A percentile compares a stretch with the other conserved stretches of the same genome.
phyloP scores from a whole-genome alignment of 768 basidiomycete genomes.

The Leccinum pellstonianum region DNA sequence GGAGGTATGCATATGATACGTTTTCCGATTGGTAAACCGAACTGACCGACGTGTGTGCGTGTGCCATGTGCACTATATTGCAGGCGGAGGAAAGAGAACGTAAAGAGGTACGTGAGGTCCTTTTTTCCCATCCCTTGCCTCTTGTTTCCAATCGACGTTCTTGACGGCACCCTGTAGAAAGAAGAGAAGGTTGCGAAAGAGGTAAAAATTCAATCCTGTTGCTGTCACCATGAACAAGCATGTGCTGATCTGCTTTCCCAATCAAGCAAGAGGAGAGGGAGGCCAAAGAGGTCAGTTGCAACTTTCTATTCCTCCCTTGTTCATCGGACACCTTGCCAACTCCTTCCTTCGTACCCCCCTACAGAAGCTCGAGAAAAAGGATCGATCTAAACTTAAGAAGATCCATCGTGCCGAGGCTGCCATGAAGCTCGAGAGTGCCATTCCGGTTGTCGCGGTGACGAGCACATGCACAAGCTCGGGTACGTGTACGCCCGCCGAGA shows the following conservation, averaged over 20 bases:
- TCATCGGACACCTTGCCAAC: not conserved
- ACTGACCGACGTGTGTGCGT: constrained; percentile 5
- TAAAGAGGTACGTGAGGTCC: constrained; percentile 50
- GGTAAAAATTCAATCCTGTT: constrained; percentile 35
- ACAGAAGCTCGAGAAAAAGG: constrained; percentile 57
- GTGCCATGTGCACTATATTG: not conserved
- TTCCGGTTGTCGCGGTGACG: constrained; percentile 5
- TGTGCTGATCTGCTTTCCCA: constrained; percentile 23
- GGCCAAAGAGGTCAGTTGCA: constrained; percentile 40
- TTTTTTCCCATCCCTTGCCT: constrained; percentile 2
- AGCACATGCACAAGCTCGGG: constrained; percentile 7
- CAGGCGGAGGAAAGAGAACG: constrained; percentile 61
- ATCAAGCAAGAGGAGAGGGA: constrained; percentile 46
- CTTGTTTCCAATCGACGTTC: not conserved
- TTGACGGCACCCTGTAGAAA: constrained; percentile 31
- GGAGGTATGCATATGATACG: constrained; percentile 40
- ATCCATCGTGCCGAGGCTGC: constrained; percentile 35
- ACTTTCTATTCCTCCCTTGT: not conserved
- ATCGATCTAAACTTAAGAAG: constrained; percentile 57
- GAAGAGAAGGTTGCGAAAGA: constrained; percentile 58
- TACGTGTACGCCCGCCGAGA: constrained; percentile 11
- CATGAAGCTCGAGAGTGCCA: constrained; percentile 25
- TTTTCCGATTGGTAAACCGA: not conserved
- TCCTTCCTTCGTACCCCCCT: not conserved
- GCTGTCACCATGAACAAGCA: not conserved